Evolutionary conservation across 768 basidiomycete species (phyloP).

Genomic region (Austroboletus eburneus): DNA sequence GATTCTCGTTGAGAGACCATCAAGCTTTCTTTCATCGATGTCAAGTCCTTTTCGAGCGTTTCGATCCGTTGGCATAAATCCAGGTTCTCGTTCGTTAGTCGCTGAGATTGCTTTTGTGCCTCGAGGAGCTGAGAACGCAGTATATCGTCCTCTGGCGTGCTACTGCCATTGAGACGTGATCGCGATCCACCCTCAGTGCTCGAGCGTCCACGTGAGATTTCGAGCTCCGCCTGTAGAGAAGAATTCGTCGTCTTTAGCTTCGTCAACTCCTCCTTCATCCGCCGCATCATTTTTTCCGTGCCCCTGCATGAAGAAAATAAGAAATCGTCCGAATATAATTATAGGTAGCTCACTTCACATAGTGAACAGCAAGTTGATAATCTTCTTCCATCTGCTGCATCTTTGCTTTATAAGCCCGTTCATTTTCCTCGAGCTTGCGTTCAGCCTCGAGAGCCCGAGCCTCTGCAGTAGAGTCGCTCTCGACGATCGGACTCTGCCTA

Average conservation of each 20-base stretch:
- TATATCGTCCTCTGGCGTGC: constrained; percentile 77
- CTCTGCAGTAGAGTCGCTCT: constrained; percentile 35
- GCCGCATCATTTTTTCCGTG: constrained; percentile 96
- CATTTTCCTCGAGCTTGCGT: constrained; percentile 73
- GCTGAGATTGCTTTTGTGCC: constrained; percentile 71
- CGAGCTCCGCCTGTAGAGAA: constrained; percentile 80
- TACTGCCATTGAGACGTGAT: constrained; percentile 66
- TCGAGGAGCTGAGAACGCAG: constrained; percentile 72
- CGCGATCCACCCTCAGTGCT: constrained; percentile 47
- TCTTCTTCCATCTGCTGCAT: constrained; percentile 91
- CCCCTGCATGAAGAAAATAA: constrained; percentile 49
- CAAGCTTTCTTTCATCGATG: constrained; percentile 64
- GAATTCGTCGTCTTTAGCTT: constrained; percentile 85
- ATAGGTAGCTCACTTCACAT: constrained; percentile 76
- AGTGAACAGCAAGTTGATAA: constrained; percentile 94
- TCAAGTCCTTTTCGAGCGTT: constrained; percentile 70
- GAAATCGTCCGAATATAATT: constrained; percentile 9
- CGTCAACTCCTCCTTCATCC: constrained; percentile 91
- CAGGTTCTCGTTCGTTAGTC: constrained; percentile 68
- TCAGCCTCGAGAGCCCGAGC: constrained; percentile 65
- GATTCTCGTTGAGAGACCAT: constrained; percentile 72
- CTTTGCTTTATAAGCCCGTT: constrained; percentile 70
- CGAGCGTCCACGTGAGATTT: constrained; percentile 59
- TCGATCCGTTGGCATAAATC: constrained; percentile 73
- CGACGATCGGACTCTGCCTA: constrained; percentile 48